phyloP scores from a whole-genome alignment of 768 basidiomycete species.

The Phanerochaete sordida region DNA sequence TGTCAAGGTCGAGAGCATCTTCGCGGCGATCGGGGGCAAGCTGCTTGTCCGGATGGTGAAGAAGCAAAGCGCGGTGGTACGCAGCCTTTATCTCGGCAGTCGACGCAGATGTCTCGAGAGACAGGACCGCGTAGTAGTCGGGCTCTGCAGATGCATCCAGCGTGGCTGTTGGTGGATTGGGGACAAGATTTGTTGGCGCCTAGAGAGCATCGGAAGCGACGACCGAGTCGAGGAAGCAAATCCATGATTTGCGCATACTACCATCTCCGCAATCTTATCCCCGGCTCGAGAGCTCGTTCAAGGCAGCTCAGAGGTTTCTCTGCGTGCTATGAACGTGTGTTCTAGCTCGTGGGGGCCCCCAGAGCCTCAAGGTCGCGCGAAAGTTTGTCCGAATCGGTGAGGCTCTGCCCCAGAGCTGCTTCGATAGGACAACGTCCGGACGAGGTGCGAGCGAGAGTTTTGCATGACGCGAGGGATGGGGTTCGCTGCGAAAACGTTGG shows the following conservation, averaged over 20 bases:
- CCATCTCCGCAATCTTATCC: neutral
- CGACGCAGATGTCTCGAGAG: conserved; percentile 46
- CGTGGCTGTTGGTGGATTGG: conserved; percentile 8
- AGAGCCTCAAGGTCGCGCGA: neutral
- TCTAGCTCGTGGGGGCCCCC: neutral
- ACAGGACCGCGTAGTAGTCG: conserved; percentile 63
- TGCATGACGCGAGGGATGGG: neutral
- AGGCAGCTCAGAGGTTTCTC: neutral
- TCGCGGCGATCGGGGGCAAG: neutral
- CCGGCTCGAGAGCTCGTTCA: neutral
- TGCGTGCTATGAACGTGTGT: neutral
- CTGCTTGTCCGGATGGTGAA: conserved; percentile 62
- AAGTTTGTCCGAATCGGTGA: neutral
- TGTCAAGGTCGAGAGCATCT: conserved; percentile 42
- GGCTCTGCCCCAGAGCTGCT: neutral
- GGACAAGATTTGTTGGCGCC: neutral
- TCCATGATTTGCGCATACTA: neutral
- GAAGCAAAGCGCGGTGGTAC: conserved; percentile 65
- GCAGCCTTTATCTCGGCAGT: conserved; percentile 59
- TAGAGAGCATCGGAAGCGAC: neutral
- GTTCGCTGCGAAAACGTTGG: neutral
- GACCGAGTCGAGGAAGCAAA: neutral
- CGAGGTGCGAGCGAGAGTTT: neutral
- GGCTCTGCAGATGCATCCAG: conserved; percentile 16
- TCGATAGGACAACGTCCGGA: neutral